Evolutionary conservation across 2,329 filamentous ascomycete genomes (phyloP), one percentile per base, ranked within the genome.

Genomic region (Fusarium guadeloupense): DNA sequence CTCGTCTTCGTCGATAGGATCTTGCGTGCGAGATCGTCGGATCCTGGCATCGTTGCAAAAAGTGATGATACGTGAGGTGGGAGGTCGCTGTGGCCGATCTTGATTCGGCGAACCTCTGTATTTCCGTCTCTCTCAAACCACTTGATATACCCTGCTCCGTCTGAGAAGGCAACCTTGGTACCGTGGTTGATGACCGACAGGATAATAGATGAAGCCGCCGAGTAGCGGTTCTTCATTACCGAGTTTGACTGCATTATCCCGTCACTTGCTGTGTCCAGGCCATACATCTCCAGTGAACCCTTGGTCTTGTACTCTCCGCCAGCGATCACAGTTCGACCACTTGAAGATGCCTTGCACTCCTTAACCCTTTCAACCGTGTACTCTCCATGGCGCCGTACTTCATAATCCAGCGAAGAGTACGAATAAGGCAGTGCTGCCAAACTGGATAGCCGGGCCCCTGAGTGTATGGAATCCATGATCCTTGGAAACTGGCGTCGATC

Each of bases 241-340:
- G 82, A 83, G 44, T 81, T 80, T 39, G 80, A 77, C 39, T 67
- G 51, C 45, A 69, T 59, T 46, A 44, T 63, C 51, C 48, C 67
- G 53, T 57, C 72, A 31, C 45, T 72, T 60, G 69, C 70, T 37
- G 64, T 71, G 35, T 64, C 76, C 20, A 92, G 76, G 13, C 87
- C 87, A 73, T 96, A 97, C n/a, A 97, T 78, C 71, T 98, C 94
- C 3, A 98, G 80, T 0, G 90, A 93, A 1, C 94, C 94, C 74
- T 95, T 93, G 26, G 90, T 92, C 67, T 95, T 96, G 78, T 97
- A 97, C 71, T 94, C 91, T 6, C 93, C 94, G 33, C 90, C 91
- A 4, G 92, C 91, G 45, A 97, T 84, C 21, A 97, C 76, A 0
- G 89, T 93, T 39, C 88, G 81, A 1, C 88, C 83, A 12, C 74